Evolutionary conservation across 2,329 filamentous ascomycete genomes (phyloP).

Genomic region (Colletotrichum sp.): DNA sequence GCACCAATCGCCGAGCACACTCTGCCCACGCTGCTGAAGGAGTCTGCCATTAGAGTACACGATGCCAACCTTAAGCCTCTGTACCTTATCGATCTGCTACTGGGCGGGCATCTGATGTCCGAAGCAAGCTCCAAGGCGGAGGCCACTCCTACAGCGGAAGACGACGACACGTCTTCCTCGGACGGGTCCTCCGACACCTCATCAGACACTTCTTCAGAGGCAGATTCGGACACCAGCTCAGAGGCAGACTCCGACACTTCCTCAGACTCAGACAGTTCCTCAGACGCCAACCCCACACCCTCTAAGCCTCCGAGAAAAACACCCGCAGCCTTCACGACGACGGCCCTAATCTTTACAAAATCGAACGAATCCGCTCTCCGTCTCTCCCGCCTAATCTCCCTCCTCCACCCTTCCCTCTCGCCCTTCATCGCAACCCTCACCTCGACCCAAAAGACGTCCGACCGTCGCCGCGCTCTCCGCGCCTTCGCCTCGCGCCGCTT

Average conservation of each 20-base stretch:
- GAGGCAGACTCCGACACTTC: slow-evolving; percentile 39
- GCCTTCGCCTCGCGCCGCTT: slow-evolving; percentile 68
- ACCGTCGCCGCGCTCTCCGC: slow-evolving; percentile 69
- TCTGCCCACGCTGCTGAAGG: slow-evolving; percentile 67
- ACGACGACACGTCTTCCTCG: slow-evolving; percentile 29
- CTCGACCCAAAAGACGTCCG: slow-evolving; percentile 76
- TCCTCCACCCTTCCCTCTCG: slow-evolving; percentile 66
- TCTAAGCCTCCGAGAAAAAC: not conserved
- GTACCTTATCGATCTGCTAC: slow-evolving; percentile 80
- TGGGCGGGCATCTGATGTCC: slow-evolving; percentile 52
- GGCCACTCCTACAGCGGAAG: slow-evolving; percentile 8
- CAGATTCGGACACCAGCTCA: slow-evolving; percentile 24
- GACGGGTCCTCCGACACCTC: slow-evolving; percentile 35
- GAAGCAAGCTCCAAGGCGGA: slow-evolving; percentile 20
- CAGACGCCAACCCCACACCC: slow-evolving; percentile 15
- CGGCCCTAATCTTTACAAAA: slow-evolving; percentile 84
- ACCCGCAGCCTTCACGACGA: slow-evolving; percentile 35
- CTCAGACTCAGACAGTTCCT: slow-evolving; percentile 31
- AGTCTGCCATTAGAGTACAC: slow-evolving; percentile 71
- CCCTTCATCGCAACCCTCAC: slow-evolving; percentile 72
- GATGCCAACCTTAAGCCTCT: slow-evolving; percentile 79
- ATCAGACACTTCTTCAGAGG: slow-evolving; percentile 35
- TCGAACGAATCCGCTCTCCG: slow-evolving; percentile 89
- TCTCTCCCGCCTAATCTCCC: slow-evolving; percentile 76
- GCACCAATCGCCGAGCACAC: slow-evolving; percentile 49